Evolutionary conservation across 805 yeast genomes (phyloP).

Genomic region (Myxozyma monticola): DNA sequence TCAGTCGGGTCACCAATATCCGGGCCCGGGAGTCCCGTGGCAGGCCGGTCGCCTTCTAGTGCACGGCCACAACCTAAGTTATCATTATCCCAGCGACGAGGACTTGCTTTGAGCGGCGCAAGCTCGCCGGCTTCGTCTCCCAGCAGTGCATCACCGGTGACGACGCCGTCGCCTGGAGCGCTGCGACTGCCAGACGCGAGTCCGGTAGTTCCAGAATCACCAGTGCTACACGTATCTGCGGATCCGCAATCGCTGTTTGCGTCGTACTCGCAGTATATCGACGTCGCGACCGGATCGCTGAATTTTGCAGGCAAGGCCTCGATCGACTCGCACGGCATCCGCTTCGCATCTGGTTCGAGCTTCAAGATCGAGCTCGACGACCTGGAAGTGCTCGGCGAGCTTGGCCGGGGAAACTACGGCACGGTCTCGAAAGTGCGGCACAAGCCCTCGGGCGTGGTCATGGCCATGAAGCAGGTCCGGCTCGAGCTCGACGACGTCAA

Average conservation of each 20-base stretch:
- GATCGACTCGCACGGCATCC: conserved; percentile 85
- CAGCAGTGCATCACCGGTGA: not conserved
- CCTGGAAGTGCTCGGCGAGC: conserved; percentile 65
- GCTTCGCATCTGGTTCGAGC: conserved; percentile 83
- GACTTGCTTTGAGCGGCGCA: conserved; percentile 35
- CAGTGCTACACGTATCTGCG: conserved; percentile 21
- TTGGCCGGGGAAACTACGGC: conserved; percentile 96
- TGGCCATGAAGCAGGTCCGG: conserved; percentile 98
- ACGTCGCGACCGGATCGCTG: conserved; percentile 86
- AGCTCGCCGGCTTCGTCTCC: too few relatives aligned
- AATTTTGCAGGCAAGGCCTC: conserved; percentile 94
- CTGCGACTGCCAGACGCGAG: too few relatives aligned
- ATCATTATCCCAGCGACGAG: conserved; percentile 42
- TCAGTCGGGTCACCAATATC: conserved; percentile 5
- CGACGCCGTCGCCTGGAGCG: too few relatives aligned
- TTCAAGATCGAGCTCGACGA: conserved; percentile 86
- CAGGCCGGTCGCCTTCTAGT: not conserved
- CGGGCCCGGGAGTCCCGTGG: too few relatives aligned
- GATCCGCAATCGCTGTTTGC: conserved; percentile 53
- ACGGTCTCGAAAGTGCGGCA: conserved; percentile 91
- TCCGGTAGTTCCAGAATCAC: too few relatives aligned
- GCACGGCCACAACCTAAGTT: conserved; percentile 32
- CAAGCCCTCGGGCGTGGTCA: conserved; percentile 83
- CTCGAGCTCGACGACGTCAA: conserved; percentile 91
- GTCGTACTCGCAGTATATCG: conserved; percentile 82